Conservation (phyloP, 1,284 basidiomycete species). For the Pyrrhoderma noxium region DNA sequence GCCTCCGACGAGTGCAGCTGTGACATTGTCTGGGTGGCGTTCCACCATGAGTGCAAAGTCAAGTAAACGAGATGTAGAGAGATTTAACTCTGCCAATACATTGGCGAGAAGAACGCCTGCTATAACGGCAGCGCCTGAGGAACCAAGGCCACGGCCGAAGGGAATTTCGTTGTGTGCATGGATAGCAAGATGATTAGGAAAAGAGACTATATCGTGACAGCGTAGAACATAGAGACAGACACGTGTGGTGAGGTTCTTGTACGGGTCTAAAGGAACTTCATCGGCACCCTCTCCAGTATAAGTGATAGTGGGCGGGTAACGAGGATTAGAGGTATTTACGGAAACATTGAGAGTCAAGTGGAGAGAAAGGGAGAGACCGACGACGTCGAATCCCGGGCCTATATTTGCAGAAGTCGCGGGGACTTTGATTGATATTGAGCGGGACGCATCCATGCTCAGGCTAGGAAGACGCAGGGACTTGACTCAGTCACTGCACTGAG, state of each 20-base stretch:
- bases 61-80: slow-evolving; percentile 70
- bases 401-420: slow-evolving; percentile 98
- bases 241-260: slow-evolving; percentile 97
- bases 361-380: slow-evolving; percentile 92
- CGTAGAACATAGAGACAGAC: slow-evolving; percentile 96
- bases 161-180: slow-evolving; percentile 91
- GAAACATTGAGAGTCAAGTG: slow-evolving; percentile 75
- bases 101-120: slow-evolving; percentile 91
- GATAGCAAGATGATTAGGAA: slow-evolving; percentile 71
- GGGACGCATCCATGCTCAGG: slow-evolving; percentile 5
- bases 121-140: slow-evolving; percentile 96
- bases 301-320: slow-evolving; percentile 53
- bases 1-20: slow-evolving; percentile 93
- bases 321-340: slow-evolving; percentile 32
- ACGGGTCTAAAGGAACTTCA: slow-evolving; percentile 90
- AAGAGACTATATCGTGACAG: slow-evolving; percentile 67
- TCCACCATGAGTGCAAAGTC: slow-evolving; percentile 99
- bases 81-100: slow-evolving; percentile 67
- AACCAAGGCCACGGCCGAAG: slow-evolving; percentile 95
- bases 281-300: slow-evolving; percentile 87
- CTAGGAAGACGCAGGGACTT: no score
- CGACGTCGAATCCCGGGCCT: slow-evolving; percentile 98
- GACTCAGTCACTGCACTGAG: no score
- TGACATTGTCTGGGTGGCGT: slow-evolving; percentile 98
- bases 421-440: slow-evolving; percentile 68